A percentile compares a stretch with the other conserved stretches of the same genome.
phyloP scores from a whole-genome alignment of 2,329 filamentous ascomycete genomes.

The Ascochyta fabae region DNA sequence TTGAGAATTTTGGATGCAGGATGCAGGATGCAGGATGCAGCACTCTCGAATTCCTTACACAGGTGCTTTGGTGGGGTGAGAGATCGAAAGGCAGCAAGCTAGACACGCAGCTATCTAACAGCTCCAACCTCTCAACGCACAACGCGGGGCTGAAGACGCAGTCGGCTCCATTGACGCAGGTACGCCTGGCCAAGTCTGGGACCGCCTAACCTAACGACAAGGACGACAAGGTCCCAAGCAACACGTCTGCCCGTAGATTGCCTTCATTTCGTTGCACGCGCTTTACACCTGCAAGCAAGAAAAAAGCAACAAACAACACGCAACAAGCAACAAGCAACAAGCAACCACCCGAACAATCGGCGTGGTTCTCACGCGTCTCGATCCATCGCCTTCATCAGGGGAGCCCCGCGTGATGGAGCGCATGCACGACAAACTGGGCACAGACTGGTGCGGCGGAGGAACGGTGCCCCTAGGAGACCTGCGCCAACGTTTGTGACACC shows the following conservation, averaged over 20 bases:
- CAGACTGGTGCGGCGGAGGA: slow-evolving; percentile 8
- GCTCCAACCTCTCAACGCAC: too few relatives aligned
- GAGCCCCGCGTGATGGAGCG: slow-evolving; percentile 10
- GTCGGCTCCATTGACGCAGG: slow-evolving; percentile 8
- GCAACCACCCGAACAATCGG: too few relatives aligned
- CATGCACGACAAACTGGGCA: slow-evolving; percentile 6
- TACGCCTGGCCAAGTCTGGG: slow-evolving; percentile 4
- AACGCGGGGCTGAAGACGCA: slow-evolving; percentile 7
- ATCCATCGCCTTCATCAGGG: background rate
- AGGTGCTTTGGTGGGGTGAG: slow-evolving; percentile 7
- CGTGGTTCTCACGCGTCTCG: slow-evolving; percentile 6
- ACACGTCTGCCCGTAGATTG: slow-evolving; percentile 3
- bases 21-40: too few relatives aligned
- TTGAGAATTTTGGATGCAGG: too few relatives aligned
- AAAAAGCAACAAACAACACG: too few relatives aligned
- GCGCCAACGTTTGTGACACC: slow-evolving; percentile 10
- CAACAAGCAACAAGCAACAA: too few relatives aligned
- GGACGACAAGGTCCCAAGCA: slow-evolving; percentile 2
- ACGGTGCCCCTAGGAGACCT: background rate
- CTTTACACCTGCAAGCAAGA: background rate
- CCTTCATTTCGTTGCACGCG: slow-evolving; percentile 10
- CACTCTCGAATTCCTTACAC: background rate
- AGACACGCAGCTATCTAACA: too few relatives aligned
- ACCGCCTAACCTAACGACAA: background rate
- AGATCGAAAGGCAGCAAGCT: background rate